These are phyloP conservation scores for Cystobasidium onofrii DNA, from an alignment of 768 basidiomycete species.

Conservation along the genomic window DNA sequence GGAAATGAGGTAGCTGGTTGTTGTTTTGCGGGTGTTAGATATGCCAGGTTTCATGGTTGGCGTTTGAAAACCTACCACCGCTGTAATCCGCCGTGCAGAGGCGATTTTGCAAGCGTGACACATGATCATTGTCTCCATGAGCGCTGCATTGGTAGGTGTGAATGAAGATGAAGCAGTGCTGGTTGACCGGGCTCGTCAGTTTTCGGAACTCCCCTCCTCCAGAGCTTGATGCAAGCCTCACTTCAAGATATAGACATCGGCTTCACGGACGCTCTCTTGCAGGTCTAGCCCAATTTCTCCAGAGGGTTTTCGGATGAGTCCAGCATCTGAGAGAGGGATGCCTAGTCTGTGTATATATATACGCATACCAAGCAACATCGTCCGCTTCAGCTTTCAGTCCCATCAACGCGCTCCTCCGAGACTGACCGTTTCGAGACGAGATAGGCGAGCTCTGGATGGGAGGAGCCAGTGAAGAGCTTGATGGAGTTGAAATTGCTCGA, in stretches of 20 bases:
- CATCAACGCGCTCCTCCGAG: no score
- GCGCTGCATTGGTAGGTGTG: conserved; percentile 66
- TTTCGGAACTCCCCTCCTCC: no score
- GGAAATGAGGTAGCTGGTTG: conserved; percentile 62
- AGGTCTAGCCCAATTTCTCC: conserved; percentile 89
- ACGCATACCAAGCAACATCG: no score
- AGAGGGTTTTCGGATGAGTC: conserved; percentile 73
- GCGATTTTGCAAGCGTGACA: conserved; percentile 99
- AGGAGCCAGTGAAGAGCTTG: conserved; percentile 35
- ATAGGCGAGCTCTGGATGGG: conserved; percentile 84
- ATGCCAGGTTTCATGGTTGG: background rate
- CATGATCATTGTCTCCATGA: conserved; percentile 99
- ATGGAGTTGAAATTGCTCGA: conserved; percentile 20
- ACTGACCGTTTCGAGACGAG: conserved; percentile 81
- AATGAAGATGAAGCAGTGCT: conserved; percentile 63
- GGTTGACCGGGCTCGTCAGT: conserved; percentile 13
- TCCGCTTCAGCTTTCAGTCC: background rate
- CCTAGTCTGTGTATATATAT: conserved; percentile 62
- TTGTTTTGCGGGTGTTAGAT: background rate
- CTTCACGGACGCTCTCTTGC: conserved; percentile 89
- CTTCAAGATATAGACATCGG: conserved; percentile 98
- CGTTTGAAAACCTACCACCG: conserved; percentile 52
- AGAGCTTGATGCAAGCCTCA: conserved; percentile 37
- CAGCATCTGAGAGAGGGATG: conserved; percentile 73
- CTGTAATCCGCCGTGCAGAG: conserved; percentile 94